phyloP scores from a whole-genome alignment of 2,329 filamentous ascomycete species.

The Cladophialophora carrionii region DNA sequence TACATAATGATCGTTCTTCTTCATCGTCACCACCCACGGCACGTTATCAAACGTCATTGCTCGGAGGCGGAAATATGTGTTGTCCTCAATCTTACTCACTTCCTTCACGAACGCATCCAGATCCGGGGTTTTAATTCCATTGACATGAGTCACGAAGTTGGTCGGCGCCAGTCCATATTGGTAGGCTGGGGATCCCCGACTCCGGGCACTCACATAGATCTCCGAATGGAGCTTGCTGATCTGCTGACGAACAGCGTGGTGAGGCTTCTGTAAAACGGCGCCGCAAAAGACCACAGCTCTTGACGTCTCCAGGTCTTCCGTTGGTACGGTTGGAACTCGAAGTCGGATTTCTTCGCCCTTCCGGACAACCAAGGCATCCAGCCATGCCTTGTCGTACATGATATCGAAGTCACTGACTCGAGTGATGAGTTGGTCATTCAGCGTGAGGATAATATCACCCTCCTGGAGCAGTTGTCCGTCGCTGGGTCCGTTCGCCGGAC shows the following conservation, averaged over 20 bases:
- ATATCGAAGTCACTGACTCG: slow-evolving; percentile 89
- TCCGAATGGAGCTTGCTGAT: slow-evolving; percentile 96
- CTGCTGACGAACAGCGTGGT: slow-evolving; percentile 95
- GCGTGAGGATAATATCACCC: slow-evolving; percentile 86
- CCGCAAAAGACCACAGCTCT: slow-evolving; percentile 94
- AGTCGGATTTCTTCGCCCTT: slow-evolving; percentile 78
- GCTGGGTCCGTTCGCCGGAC: slow-evolving; percentile 49
- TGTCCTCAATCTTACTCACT: slow-evolving; percentile 87
- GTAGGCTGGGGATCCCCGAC: slow-evolving; percentile 79
- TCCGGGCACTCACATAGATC: slow-evolving; percentile 89
- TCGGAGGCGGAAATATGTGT: slow-evolving; percentile 95
- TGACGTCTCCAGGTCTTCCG: slow-evolving; percentile 88
- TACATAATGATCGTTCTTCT: slow-evolving; percentile 97
- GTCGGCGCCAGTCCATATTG: slow-evolving; percentile 92
- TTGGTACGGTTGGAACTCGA: slow-evolving; percentile 80
- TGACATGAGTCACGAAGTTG: slow-evolving; percentile 97
- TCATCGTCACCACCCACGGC: slow-evolving; percentile 99
- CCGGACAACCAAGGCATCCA: slow-evolving; percentile 85
- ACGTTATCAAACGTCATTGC: slow-evolving; percentile 99
- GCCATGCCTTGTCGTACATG: slow-evolving; percentile 86
- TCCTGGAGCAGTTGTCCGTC: slow-evolving; percentile 69
- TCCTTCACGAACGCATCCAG: slow-evolving; percentile 78
- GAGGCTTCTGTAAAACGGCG: slow-evolving; percentile 86
- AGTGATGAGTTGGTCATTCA: slow-evolving; percentile 92
- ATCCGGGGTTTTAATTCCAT: slow-evolving; percentile 81